Conservation (phyloP, 495 filamentous ascomycete genomes). For the Rhizodiscina lignyota region DNA sequence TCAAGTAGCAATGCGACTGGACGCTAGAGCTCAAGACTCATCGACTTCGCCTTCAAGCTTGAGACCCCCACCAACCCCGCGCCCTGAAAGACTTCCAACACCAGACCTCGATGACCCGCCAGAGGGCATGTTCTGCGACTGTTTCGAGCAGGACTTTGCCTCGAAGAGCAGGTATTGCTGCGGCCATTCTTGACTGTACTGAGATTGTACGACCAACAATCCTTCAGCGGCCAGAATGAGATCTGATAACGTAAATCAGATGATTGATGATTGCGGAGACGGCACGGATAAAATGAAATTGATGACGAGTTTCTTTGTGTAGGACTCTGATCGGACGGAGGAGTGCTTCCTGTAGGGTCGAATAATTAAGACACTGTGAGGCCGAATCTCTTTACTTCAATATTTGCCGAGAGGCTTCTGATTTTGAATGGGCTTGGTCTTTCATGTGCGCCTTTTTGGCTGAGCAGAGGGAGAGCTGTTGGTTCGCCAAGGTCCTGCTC, state of each 20-base stretch:
- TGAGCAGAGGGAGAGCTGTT: too few relatives aligned
- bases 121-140: slow-evolving; percentile 11
- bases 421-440: neutral
- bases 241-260: neutral
- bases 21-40: too few relatives aligned
- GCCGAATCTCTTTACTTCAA: neutral
- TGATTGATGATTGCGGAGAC: too few relatives aligned
- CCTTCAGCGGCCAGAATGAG: slow-evolving; percentile 1
- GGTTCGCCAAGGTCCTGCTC: too few relatives aligned
- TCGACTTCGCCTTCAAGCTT: too few relatives aligned
- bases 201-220: neutral
- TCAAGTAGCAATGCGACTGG: too few relatives aligned
- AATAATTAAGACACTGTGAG: neutral
- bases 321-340: neutral
- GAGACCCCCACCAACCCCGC: slow-evolving; percentile 15
- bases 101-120: slow-evolving; percentile 12
- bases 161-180: slow-evolving; percentile 1
- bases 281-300: too few relatives aligned
- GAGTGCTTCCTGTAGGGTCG: neutral
- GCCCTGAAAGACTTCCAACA: slow-evolving; percentile 10
- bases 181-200: slow-evolving; percentile 2
- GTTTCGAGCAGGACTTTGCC: slow-evolving; percentile 1
- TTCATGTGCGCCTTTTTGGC: too few relatives aligned
- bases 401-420: too few relatives aligned
- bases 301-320: neutral